phyloP scores from a whole-genome alignment of 257 asterid species.

The Dorcoceras hygrometricum region DNA sequence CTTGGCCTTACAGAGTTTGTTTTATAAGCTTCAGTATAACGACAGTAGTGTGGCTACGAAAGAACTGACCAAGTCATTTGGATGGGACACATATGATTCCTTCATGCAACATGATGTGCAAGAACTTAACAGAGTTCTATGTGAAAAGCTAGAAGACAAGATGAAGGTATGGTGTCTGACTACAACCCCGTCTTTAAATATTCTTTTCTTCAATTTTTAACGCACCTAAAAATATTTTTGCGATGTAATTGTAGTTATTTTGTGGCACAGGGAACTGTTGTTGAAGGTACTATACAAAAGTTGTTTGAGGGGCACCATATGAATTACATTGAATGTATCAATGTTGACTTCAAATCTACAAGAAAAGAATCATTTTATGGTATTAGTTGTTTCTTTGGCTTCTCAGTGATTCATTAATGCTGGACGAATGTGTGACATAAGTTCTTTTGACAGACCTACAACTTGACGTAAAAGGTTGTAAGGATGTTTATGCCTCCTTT shows the following conservation, averaged over 20 bases:
- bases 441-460: constrained; percentile 64
- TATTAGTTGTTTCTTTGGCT: constrained; percentile 31
- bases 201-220: constrained; percentile 3
- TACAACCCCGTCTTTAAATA: constrained; percentile 1
- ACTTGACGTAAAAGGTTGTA: constrained; percentile 89
- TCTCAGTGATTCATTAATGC: constrained; percentile 12
- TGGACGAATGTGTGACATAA: constrained; percentile 20
- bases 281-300: constrained; percentile 93
- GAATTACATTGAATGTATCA: constrained; percentile 81
- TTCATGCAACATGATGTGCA: constrained; percentile 93
- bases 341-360: constrained; percentile 85
- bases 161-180: constrained; percentile 61
- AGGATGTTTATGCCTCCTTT: constrained; percentile 79
- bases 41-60: constrained; percentile 89
- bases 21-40: constrained; percentile 83
- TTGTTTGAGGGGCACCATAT: constrained; percentile 89
- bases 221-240: constrained; percentile 14
- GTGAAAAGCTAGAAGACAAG: constrained; percentile 91
- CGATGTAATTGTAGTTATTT: constrained; percentile 25
- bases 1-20: constrained; percentile 81
- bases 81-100: constrained; percentile 91
- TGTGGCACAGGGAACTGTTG: constrained; percentile 78
- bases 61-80: constrained; percentile 86
- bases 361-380: constrained; percentile 91
- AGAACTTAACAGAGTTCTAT: constrained; percentile 82